Conservation (phyloP, 306 rosid species). For the Castanea crenata region DNA sequence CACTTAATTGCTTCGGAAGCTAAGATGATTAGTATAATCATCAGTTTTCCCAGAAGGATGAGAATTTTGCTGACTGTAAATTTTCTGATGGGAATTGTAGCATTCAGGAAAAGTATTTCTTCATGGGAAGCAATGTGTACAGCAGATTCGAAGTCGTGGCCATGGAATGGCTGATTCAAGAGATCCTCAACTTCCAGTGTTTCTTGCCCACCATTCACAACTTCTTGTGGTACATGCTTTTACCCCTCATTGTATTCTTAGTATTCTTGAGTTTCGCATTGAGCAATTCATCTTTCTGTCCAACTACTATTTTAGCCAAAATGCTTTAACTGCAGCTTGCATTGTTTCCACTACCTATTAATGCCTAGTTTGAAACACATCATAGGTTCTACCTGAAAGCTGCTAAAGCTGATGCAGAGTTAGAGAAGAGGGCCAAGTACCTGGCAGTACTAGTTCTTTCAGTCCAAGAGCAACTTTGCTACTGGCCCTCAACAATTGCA, state of each 20-base stretch:
- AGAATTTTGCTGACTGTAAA: conserved; percentile 6
- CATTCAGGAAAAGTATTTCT: conserved; percentile 50
- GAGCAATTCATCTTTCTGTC: conserved; percentile 8
- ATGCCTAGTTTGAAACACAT: conserved; percentile 4
- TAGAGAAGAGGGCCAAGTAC: conserved; percentile 72
- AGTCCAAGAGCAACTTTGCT: conserved; percentile 53
- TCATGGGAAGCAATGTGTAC: conserved; percentile 46
- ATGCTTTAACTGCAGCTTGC: not conserved
- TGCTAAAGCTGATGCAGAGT: conserved; percentile 56
- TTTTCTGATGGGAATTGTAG: conserved; percentile 45
- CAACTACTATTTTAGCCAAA: conserved; percentile 6
- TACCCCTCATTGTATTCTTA: conserved; percentile 20
- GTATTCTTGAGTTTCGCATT: conserved; percentile 12
- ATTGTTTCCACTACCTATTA: conserved; percentile 1
- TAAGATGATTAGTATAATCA: not conserved
- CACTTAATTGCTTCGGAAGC: not conserved
- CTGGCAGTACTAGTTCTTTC: conserved; percentile 66
- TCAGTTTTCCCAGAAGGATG: not conserved
- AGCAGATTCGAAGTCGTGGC: conserved; percentile 89
- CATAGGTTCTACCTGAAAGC: conserved; percentile 84
- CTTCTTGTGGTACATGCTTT: conserved; percentile 69
- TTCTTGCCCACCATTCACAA: conserved; percentile 75
- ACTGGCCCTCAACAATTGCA: conserved; percentile 92
- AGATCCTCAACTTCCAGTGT: conserved; percentile 80
- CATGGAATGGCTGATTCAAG: conserved; percentile 96